Percentiles rank a stretch among this genome's conserved stretches.
Conservation (phyloP, 2,329 filamentous ascomycete genomes). For the Fusarium beomiforme region DNA sequence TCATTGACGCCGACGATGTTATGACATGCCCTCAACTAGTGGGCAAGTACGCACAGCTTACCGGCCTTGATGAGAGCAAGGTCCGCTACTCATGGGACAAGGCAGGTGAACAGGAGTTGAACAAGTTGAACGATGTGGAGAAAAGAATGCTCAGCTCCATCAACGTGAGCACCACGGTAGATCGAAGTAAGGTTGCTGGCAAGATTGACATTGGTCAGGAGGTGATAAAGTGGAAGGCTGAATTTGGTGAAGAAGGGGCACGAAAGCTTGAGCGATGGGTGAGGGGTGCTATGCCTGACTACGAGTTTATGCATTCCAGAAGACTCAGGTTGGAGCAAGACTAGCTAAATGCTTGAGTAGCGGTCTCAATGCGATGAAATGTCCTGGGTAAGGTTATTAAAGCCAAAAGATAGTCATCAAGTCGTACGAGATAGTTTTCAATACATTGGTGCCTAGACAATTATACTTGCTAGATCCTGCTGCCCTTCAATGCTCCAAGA, state of each 20-base stretch:
- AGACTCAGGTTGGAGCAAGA: constrained; percentile 13
- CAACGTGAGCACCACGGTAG: constrained; percentile 17
- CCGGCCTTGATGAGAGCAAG: constrained; percentile 23
- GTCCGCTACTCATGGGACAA: constrained; percentile 22
- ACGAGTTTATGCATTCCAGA: constrained; percentile 22
- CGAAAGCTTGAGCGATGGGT: constrained; percentile 31
- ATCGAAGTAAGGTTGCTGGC: constrained; percentile 23
- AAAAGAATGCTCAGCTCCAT: constrained; percentile 30
- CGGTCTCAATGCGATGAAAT: accelerated
- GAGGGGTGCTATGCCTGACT: constrained; percentile 24
- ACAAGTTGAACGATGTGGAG: neutral
- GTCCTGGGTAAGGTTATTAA: neutral
- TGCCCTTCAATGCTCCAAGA: accelerated
- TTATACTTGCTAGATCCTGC: neutral
- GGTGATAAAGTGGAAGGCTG: constrained; percentile 27
- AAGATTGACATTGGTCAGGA: constrained; percentile 23
- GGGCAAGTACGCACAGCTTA: constrained; percentile 15
- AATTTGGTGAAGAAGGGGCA: constrained; percentile 24
- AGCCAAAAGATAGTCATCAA: neutral
- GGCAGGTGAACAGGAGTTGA: neutral
- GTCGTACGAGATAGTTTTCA: neutral
- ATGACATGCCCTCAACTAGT: constrained; percentile 26
- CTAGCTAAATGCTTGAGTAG: neutral
- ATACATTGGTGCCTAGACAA: no score
- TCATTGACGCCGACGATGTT: constrained; percentile 34